Conservation (phyloP, 345 rosid species). For the Sisymbrium irio region DNA sequence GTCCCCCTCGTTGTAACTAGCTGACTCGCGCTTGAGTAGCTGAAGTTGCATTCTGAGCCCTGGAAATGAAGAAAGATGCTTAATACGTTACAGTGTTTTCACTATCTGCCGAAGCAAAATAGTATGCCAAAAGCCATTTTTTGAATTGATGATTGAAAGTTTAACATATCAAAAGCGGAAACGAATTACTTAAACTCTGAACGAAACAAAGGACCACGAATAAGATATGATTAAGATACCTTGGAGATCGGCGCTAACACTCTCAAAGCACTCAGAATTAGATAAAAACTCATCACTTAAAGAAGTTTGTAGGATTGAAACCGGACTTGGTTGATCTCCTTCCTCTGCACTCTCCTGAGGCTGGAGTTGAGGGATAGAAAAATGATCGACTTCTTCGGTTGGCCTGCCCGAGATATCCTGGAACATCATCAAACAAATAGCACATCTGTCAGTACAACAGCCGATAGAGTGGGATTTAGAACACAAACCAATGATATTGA, state of each 20-base stretch:
- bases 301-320: slow-evolving; percentile 73
- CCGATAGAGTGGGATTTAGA: neutral
- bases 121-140: neutral
- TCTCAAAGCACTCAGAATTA: slow-evolving; percentile 80
- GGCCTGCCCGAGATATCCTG: slow-evolving; percentile 46
- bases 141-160: neutral
- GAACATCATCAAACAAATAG: slow-evolving; percentile 8
- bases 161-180: neutral
- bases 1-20: slow-evolving; percentile 57
- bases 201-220: neutral
- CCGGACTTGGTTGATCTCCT: slow-evolving; percentile 79
- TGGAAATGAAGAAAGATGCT: slow-evolving; percentile 9
- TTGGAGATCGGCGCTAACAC: slow-evolving; percentile 79
- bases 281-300: slow-evolving; percentile 68
- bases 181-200: neutral
- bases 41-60: slow-evolving; percentile 86
- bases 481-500: slow-evolving; percentile 34
- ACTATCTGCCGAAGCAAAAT: neutral
- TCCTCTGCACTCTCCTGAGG: slow-evolving; percentile 55
- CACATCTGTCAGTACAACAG: slow-evolving; percentile 1
- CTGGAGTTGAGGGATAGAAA: slow-evolving; percentile 39
- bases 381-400: slow-evolving; percentile 32
- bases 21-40: slow-evolving; percentile 64
- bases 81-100: neutral
- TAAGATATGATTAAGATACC: slow-evolving; percentile 41